Evolutionary conservation across 768 basidiomycete genomes (phyloP).

Genomic region (Boletus sp.): DNA sequence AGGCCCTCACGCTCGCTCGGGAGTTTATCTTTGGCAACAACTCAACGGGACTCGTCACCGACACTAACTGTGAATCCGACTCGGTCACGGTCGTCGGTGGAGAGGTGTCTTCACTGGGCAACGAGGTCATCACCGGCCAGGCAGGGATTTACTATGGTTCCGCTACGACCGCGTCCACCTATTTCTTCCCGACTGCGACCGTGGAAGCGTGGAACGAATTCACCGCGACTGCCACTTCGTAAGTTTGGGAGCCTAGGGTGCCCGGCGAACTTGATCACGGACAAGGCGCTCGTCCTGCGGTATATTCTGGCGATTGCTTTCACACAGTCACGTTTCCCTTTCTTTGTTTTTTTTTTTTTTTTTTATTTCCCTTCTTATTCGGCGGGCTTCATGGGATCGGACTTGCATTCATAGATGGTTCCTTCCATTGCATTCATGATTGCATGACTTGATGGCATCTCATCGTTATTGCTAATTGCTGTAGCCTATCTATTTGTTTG

Average conservation of each 20-base stretch:
- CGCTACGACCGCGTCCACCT: slow-evolving; percentile 47
- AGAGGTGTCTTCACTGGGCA: slow-evolving; percentile 43
- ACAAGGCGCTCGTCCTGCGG: background rate
- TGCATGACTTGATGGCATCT: background rate
- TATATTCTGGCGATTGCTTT: background rate
- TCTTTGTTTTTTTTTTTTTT: background rate
- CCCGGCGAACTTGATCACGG: background rate
- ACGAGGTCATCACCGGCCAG: slow-evolving; percentile 49
- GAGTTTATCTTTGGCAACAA: slow-evolving; percentile 69
- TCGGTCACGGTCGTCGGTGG: slow-evolving; percentile 45
- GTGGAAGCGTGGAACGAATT: slow-evolving; percentile 54
- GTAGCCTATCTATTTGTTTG: background rate
- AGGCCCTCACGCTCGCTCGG: slow-evolving; percentile 61
- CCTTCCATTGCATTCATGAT: background rate
- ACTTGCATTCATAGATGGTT: background rate
- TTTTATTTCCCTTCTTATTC: background rate
- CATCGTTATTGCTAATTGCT: slow-evolving; percentile 1
- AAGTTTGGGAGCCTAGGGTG: background rate
- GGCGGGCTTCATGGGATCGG: background rate
- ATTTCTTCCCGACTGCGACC: slow-evolving; percentile 52
- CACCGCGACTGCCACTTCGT: slow-evolving; percentile 37
- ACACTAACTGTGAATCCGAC: slow-evolving; percentile 20
- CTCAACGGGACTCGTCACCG: slow-evolving; percentile 52
- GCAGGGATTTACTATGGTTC: slow-evolving; percentile 56
- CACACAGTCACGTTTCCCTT: background rate